Evolutionary conservation across 768 basidiomycete genomes (phyloP), one percentile per base, ranked within the genome.

Genomic region (Strobilomyces echinocephalus): DNA sequence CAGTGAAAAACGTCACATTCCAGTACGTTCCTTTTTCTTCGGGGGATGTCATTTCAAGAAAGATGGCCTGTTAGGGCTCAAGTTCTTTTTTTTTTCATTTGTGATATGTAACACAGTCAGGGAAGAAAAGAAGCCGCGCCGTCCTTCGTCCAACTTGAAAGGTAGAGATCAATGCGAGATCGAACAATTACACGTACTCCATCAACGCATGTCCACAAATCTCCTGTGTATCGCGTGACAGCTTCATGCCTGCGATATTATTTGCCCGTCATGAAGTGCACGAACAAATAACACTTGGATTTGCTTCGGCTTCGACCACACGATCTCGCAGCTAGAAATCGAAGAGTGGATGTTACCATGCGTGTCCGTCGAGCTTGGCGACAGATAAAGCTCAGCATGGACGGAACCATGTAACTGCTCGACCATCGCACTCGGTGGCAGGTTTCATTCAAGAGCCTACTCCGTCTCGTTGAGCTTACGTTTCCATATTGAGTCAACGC

Each of bases 41-140:
- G 42, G 24, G 3, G 36, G 16, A 36, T 36, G 16, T 3, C 15
- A 34, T 42, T 31, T 46, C 30, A 14, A 33, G 41, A 42, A 52
- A 39, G 40, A 41, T 31, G 42, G 34, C 43, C 35, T 34, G 16
- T 24, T 41, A 26, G 36, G 36, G 50, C 28, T 36, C 30, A 21
- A 26, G 28, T 21, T 44, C 45, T 28, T 8, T 28, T 28, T 28
- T 49, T 42, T 57, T 63, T 60, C 54, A 63, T 63, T 40, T 46
- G 36, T 10, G 46, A 51, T n/a, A n/a, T n/a, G n/a, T 57, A 41
- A 49, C 49, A 50, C 36, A 33, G 34, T 63, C 60, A 52, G 63
- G 60, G 60, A 64, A 34, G 42, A 18, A 31, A 62, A 56, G 63
- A 65, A 65, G 63, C n/a, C 36, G 12, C 36, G 9, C 24, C 21